Evolutionary conservation across 169 alveolate genomes (phyloP), one percentile per base, ranked within the genome.

Genomic region (Plasmodium gallinaceum): DNA sequence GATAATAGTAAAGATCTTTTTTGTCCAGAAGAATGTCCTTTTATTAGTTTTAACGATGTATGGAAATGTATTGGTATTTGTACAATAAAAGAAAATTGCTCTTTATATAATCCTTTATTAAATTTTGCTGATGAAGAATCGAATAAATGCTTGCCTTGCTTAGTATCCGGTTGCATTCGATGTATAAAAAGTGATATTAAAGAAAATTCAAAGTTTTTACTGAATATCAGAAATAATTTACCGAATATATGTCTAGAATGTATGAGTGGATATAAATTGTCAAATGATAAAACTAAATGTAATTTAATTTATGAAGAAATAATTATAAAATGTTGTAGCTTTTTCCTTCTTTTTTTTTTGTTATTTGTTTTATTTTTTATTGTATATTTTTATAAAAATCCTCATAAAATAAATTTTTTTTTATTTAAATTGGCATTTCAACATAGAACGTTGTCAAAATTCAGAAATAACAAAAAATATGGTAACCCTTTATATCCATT

Each of bases 51-150:
- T 70, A 93, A 74, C 58, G 92, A 93, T 20, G 94, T 93, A 43
- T 93, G 96, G 96, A 91, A 91, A 86, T 71, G 90, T 74, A 83
- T 93, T 24, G 96, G 96, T 66, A 92, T 91, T 16, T 93, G 96
- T 60, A 88, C 94, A 42, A 32, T 54, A 9, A 87, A 39, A 18
- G 93, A 46, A 45, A 60, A 66, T 20, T 93, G 96, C 74, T 76
- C 86, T 14, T 60, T 90, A 46, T 93, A 90, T 64, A 93, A 93
- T 65, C 94, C 96, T 22, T 24, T 71, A 45, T 52, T 93, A 61
- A 64, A 80, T 48, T 93, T 70, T 66, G 94, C 94, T 32, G 94
- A 93, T 73, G 74, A 60, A 18, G 54, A 22, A 61, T 24, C 61
- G 16, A 74, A 88, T 14, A 91, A 74, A 57, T 93, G 96, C 48